Base-by-base conservation (phyloP, 1,284 basidiomycete genomes). In the Ustilago xerochloae region DNA sequence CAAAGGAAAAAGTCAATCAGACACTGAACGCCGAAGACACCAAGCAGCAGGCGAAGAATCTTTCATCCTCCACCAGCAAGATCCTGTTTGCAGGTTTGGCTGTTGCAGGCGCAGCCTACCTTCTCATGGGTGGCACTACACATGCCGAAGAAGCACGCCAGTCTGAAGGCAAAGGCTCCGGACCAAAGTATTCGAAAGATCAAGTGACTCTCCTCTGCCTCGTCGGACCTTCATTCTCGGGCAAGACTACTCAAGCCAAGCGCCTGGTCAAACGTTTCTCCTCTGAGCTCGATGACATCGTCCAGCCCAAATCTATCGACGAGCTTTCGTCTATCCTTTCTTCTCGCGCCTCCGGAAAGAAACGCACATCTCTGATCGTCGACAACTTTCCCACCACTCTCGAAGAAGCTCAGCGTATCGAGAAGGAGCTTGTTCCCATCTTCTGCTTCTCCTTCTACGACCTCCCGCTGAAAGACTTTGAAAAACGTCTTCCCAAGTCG, bases 381-480 rank as follows among this genome's bases (percentile, higher is more conserved):
- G 78, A 80, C 33, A 58, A 67, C 41, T 80, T 76, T 36, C 78
- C 78, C 9, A 50, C 38, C 12, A 72, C 68, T 5, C 43, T 78
- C 15, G 61, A 70, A 36, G 64, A 78, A 36, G 69, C 73, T 6
- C 55, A 76, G 18, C 32, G 52, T 4, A 72, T 80, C 41, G 65
- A 78, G 29, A 26, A 49, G 9, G 67, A 76, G 46, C 20, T 76
- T 20, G 67, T 63, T 5, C 76, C 75, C 41, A 80, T 80, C 54
- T 77, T 78, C 16, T 66, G 73, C 22, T 64, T 77, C 41, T 63
- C 77, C 32, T 80, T 73, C 57, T 78, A 78, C 54, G 78, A 78
- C 33, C 49, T 78, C 4, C 68, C 75, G 13, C 35, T 63, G 12
- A 50, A 58, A 33, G 65, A 76, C 24, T 74, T 65, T 30, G 56